phyloP scores from a whole-genome alignment of 805 yeast species.

The Maudiozyma serrabonitensis region DNA sequence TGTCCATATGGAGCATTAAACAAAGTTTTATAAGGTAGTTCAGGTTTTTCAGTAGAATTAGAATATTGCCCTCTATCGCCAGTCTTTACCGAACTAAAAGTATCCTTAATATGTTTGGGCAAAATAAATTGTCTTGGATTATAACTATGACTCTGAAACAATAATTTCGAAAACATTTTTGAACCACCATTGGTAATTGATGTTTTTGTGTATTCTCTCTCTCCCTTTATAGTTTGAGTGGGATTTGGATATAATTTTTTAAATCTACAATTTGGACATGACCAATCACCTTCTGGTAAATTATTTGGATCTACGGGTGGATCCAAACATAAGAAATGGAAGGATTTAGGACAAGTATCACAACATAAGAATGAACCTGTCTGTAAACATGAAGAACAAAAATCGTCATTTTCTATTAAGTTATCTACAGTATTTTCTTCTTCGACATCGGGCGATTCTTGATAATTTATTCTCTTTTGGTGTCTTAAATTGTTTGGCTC shows the following conservation, averaged over 20 bases:
- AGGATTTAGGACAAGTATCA: conserved; percentile 85
- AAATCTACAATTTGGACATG: conserved; percentile 64
- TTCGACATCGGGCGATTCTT: neutral
- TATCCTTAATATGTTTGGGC: conserved; percentile 59
- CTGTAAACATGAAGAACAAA: conserved; percentile 83
- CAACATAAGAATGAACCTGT: conserved; percentile 87
- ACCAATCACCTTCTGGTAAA: conserved; percentile 86
- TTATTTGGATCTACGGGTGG: conserved; percentile 74
- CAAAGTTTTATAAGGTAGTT: conserved; percentile 33
- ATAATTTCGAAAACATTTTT: conserved; percentile 43
- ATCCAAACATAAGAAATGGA: conserved; percentile 83
- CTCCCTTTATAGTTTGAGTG: conserved; percentile 4
- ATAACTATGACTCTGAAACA: conserved; percentile 46
- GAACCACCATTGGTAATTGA: conserved; percentile 1
- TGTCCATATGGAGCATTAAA: conserved; percentile 37
- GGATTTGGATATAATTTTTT: conserved; percentile 29
- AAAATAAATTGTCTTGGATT: conserved; percentile 61
- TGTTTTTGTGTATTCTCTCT: neutral
- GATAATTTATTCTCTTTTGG: neutral
- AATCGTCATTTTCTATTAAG: conserved; percentile 63
- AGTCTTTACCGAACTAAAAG: conserved; percentile 61
- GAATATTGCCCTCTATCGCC: conserved; percentile 66
- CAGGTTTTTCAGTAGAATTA: conserved; percentile 41
- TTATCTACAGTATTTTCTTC: conserved; percentile 5
- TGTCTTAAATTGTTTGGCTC: neutral